Evolutionary conservation across 495 filamentous ascomycete species (phyloP).

Genomic region (Aspergillus hancockii): DNA sequence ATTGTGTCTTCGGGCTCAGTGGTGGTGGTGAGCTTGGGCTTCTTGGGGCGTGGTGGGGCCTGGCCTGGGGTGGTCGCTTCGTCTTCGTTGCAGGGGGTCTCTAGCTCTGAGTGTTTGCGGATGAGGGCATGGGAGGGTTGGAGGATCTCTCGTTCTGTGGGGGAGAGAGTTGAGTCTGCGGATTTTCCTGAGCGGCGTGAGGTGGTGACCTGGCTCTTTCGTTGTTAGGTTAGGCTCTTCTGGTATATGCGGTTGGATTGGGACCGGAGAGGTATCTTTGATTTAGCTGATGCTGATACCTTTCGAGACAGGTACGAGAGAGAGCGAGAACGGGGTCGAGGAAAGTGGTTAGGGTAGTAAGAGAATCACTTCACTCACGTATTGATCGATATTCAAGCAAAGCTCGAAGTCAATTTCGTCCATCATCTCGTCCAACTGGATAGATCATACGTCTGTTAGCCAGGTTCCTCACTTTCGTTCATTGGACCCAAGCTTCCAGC

Average conservation of each 20-base stretch:
- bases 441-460: background rate
- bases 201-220: background rate
- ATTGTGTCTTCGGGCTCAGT: background rate
- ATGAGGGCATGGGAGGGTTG: background rate
- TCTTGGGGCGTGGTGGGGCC: background rate
- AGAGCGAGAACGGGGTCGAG: too few relatives aligned
- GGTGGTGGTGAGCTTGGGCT: background rate
- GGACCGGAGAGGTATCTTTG: too few relatives aligned
- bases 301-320: too few relatives aligned
- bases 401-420: constrained; percentile 23
- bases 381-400: constrained; percentile 21
- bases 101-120: background rate
- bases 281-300: too few relatives aligned
- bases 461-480: background rate
- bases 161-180: background rate
- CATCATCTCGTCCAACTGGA: constrained; percentile 12
- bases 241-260: too few relatives aligned
- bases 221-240: too few relatives aligned
- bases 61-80: background rate
- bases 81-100: background rate
- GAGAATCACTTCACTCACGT: constrained; percentile 13
- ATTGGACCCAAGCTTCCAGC: background rate
- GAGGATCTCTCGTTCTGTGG: background rate
- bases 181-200: background rate
- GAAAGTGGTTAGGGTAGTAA: too few relatives aligned